Evolutionary conservation across 2,329 filamentous ascomycete genomes (phyloP).

Genomic region (Domatiomyces catenatus): DNA sequence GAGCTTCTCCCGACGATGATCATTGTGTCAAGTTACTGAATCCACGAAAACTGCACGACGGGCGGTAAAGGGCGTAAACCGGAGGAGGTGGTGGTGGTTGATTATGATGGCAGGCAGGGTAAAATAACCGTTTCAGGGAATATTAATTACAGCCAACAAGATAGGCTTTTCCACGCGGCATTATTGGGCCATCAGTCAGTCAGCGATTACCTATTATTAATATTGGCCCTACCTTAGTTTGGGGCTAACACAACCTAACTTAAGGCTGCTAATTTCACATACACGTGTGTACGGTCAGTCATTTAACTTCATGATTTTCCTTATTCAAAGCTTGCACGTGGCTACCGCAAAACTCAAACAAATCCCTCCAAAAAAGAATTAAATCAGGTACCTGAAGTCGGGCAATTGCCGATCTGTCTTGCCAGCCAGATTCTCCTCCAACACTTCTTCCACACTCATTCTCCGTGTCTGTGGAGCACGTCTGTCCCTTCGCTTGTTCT

Average conservation of each 20-base stretch:
- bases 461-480: constrained; percentile 17
- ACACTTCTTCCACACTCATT: constrained; percentile 18
- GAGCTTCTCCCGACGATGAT: background rate
- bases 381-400: constrained; percentile 23
- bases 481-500: constrained; percentile 21
- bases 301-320: too few relatives aligned
- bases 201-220: too few relatives aligned
- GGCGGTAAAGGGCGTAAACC: background rate
- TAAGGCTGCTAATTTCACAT: too few relatives aligned
- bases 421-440: constrained; percentile 21
- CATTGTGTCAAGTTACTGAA: background rate
- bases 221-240: too few relatives aligned
- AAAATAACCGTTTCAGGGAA: background rate
- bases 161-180: too few relatives aligned
- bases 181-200: background rate
- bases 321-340: background rate
- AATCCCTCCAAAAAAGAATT: constrained; percentile 1
- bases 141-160: too few relatives aligned
- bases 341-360: background rate
- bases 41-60: background rate
- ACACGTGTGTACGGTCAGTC: too few relatives aligned
- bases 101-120: background rate
- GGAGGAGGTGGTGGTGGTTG: background rate
- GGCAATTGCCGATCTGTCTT: constrained; percentile 24
- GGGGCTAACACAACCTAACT: too few relatives aligned